Evolutionary conservation across 192 early-diverging fungal species (phyloP), one percentile per base, ranked within the genome.

Genomic region (Chytriomyces sp.): DNA sequence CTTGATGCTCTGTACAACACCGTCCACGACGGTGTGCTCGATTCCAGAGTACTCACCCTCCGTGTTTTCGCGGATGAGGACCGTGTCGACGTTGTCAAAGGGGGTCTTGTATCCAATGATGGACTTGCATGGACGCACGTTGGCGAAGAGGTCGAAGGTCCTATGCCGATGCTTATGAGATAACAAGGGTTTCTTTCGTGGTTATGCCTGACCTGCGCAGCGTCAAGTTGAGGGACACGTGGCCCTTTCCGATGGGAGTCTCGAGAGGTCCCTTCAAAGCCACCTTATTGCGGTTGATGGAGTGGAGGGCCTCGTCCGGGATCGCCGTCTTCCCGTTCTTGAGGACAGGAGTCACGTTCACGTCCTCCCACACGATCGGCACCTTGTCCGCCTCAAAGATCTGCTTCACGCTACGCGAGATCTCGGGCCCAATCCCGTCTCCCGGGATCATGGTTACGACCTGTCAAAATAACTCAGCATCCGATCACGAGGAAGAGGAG

Each of bases 1-100:
- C 89, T 99, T 99, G 86, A 99, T 98, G 73, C 93, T 95, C 85
- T 99, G 97, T 67, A 99, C 94, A 62, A 98, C 95, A 49, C 97
- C 97, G 76, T 92, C 88, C 56, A 98, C 92, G 4, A 98, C 86
- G 73, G 86, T 88, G 83, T 98, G 95, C 84, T 99, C 96, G 77
- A 99, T 97, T 40, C 97, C 97, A 77, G 93, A 96, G 89, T 99
- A 99, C 85, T 99, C 97, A 72, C 97, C 97, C 84, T 99, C 97
- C 25, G 97, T 99, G 90, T 99, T 99, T 82, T 99, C 97, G 79
- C 97, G 93, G 80, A 99, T 99, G 72, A 99, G 86, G 44, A 99
- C 97, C 19, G 95, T 94, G 85, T 99, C 89, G 59, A 99, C 97
- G 77, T 98, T 90, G 71, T 93, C 91, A 78, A 98, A 98, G 57